These are phyloP conservation scores for Apostasia ramifera DNA, from an alignment of 106 monocot genomes.

Conservation along the genomic window DNA sequence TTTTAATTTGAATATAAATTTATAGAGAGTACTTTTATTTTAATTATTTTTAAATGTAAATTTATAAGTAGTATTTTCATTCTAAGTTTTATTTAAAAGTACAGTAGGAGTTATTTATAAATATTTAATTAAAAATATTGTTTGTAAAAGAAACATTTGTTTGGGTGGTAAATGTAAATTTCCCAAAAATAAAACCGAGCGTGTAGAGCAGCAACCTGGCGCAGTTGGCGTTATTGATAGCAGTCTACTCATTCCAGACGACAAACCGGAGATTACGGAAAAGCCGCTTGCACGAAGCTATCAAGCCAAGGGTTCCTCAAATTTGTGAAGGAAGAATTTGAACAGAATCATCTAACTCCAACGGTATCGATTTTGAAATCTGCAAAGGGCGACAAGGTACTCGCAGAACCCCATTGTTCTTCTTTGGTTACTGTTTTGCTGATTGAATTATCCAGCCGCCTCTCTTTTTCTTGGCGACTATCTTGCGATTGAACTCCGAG, in stretches of 20 bases:
- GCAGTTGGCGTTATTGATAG: neutral
- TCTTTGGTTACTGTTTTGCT: neutral
- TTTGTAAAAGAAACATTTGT: no score
- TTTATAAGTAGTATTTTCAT: no score
- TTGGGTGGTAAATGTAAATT: no score
- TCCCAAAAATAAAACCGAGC: no score
- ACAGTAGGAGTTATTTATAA: no score
- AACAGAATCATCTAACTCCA: neutral
- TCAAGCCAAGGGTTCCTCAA: neutral
- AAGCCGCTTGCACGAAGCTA: neutral
- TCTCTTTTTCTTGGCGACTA: neutral
- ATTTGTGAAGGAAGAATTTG: neutral
- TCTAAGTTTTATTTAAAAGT: no score
- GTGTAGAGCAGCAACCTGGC: neutral
- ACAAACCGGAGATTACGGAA: neutral
- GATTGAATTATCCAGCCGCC: neutral
- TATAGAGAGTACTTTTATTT: no score
- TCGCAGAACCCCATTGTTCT: neutral
- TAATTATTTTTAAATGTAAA: no score
- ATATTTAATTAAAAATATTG: no score
- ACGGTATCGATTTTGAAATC: constrained; percentile 5
- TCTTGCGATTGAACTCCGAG: constrained; percentile 1
- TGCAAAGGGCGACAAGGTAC: neutral
- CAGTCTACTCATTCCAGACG: no score
- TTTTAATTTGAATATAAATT: no score